Percentiles rank a stretch among this genome's conserved stretches.
Evolutionary conservation across 371 early-diverging fungal species (phyloP).

Genomic region (Furculomyces boomerangus): DNA sequence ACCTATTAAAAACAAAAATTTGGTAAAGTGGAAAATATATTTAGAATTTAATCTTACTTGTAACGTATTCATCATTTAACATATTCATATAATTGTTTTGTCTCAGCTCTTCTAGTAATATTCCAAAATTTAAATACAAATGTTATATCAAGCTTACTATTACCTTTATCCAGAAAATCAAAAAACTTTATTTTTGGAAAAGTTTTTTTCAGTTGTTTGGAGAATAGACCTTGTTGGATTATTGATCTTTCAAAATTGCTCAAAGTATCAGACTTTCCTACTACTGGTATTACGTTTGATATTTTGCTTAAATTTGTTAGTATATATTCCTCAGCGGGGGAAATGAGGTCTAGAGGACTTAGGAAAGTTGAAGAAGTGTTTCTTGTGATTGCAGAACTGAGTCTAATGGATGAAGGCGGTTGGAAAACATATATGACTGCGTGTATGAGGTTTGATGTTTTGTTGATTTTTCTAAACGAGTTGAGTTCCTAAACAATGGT

Average conservation of each 20-base stretch:
- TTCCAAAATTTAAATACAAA: too few species aligned
- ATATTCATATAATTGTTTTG: too few species aligned
- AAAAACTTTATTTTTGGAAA: slow-evolving; percentile 1
- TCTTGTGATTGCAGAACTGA: neutral
- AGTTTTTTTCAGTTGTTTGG: neutral
- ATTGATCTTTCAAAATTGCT: neutral
- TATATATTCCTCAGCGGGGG: neutral
- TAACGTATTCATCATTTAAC: too few species aligned
- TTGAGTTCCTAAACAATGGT: neutral
- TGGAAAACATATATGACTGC: neutral
- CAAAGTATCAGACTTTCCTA: neutral
- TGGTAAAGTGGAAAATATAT: too few species aligned
- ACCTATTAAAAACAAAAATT: too few species aligned
- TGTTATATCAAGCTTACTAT: too few species aligned
- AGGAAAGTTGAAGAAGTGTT: neutral
- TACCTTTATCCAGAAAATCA: neutral
- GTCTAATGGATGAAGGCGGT: neutral
- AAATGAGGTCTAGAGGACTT: neutral
- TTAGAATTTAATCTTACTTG: too few species aligned
- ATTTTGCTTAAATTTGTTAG: neutral
- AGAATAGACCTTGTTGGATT: neutral
- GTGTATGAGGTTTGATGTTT: neutral
- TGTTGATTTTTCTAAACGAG: neutral
- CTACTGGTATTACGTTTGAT: neutral
- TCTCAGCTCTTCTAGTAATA: too few species aligned